Percentiles rank a stretch among this genome's conserved stretches.
phyloP scores from a whole-genome alignment of 2,329 filamentous ascomycete species.

The Fusarium luffae region DNA sequence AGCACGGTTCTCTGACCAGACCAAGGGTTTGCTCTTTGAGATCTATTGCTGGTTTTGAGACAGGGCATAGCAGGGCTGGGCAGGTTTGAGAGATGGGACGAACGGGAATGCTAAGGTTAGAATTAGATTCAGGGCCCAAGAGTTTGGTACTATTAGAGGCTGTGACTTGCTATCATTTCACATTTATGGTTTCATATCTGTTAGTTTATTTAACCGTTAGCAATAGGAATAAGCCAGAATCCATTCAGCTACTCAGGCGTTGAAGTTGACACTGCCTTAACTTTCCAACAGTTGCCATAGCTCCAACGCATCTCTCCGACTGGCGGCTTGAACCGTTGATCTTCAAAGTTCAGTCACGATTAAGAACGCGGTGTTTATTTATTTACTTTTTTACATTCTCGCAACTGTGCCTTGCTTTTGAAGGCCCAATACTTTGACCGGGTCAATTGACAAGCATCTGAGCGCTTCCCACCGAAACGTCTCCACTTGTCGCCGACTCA shows the following conservation, averaged over 20 bases:
- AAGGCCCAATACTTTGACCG: constrained; percentile 16
- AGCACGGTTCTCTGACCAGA: constrained; percentile 7
- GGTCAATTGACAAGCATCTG: constrained; percentile 6
- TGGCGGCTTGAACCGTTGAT: neutral
- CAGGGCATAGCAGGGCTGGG: constrained; percentile 1
- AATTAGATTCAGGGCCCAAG: constrained; percentile 10
- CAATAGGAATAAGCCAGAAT: neutral
- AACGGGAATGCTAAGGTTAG: constrained; percentile 1
- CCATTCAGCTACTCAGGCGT: neutral
- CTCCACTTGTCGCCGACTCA: constrained; percentile 35
- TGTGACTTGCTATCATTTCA: constrained; percentile 5
- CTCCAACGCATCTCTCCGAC: constrained; percentile 14
- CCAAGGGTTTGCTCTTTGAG: constrained; percentile 23
- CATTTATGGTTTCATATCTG: constrained; percentile 19
- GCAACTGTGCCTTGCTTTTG: constrained; percentile 3
- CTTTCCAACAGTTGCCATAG: constrained; percentile 1
- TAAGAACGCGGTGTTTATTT: constrained; percentile 5
- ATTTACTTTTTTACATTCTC: constrained; percentile 5
- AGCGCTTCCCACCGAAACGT: constrained; percentile 28
- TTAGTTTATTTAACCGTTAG: constrained; percentile 4
- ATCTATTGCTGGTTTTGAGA: constrained; percentile 18
- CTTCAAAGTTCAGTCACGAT: neutral
- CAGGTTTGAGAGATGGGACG: constrained; percentile 24
- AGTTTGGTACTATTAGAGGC: constrained; percentile 4
- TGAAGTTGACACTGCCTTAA: neutral